Percentiles rank a stretch among this genome's conserved stretches.
phyloP scores from a whole-genome alignment of 1,284 basidiomycete species.

The Malassezia dermatis region DNA sequence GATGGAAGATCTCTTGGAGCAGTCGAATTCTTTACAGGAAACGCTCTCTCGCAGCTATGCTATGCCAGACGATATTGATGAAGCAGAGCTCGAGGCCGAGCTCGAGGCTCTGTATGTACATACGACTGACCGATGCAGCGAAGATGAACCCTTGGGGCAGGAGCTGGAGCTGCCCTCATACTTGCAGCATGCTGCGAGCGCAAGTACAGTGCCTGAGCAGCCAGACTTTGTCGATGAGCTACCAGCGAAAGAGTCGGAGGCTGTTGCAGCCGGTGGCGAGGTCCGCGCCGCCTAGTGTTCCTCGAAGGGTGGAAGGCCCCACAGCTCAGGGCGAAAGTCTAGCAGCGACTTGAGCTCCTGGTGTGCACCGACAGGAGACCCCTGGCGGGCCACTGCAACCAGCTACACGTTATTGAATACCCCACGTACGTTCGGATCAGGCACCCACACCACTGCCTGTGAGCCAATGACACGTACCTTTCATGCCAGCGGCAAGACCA shows the following conservation, averaged over 20 bases:
- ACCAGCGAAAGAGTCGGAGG: conserved; percentile 12
- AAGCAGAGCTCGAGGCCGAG: conserved; percentile 91
- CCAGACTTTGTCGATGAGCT: conserved; percentile 43
- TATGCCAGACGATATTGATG: conserved; percentile 94
- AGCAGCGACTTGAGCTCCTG: conserved; percentile 38
- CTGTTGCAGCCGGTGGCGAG: conserved; percentile 2
- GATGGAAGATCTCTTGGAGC: conserved; percentile 94
- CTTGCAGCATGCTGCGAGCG: conserved; percentile 21
- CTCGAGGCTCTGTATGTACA: conserved; percentile 32
- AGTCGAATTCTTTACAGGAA: conserved; percentile 96
- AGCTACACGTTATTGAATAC: conserved; percentile 6
- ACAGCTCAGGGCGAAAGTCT: conserved; percentile 39
- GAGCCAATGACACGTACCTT: conserved; percentile 21
- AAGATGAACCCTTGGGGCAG: conserved; percentile 62
- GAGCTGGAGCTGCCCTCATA: conserved; percentile 54
- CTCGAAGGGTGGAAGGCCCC: conserved; percentile 40
- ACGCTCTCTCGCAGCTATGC: conserved; percentile 83
- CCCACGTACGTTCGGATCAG: conserved; percentile 32
- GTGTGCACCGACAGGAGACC: conserved; percentile 22
- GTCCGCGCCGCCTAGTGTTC: conserved; percentile 14
- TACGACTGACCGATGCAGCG: conserved; percentile 50
- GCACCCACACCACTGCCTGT: conserved; percentile 41
- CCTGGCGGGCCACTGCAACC: conserved; percentile 19
- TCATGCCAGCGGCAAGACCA: conserved; percentile 42
- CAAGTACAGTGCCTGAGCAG: conserved; percentile 13